These are phyloP conservation scores for Termitomyces heimii DNA, from an alignment of 768 basidiomycete genomes.

Conservation along the genomic window DNA sequence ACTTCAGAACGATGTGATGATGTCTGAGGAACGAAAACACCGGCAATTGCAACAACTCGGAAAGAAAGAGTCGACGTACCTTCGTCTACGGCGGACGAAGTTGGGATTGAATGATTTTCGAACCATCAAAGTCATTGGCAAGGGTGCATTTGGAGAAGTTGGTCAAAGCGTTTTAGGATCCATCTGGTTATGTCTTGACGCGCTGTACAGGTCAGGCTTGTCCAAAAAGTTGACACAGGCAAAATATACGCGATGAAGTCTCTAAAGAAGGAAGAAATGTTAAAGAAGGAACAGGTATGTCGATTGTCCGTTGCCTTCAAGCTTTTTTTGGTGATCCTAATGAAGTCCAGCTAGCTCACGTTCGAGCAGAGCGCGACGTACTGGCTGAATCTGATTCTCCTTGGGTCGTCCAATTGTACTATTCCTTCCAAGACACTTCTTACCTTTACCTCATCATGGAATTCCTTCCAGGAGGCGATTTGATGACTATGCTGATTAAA, in stretches of 20 bases:
- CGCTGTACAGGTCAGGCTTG: slow-evolving; percentile 65
- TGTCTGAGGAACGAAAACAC: slow-evolving; percentile 81
- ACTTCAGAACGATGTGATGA: slow-evolving; percentile 60
- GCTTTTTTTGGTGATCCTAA: background rate
- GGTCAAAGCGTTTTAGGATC: slow-evolving; percentile 13
- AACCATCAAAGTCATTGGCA: slow-evolving; percentile 98
- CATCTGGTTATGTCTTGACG: background rate
- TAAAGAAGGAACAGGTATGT: slow-evolving; percentile 93
- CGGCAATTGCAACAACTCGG: slow-evolving; percentile 80
- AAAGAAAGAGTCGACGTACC: slow-evolving; percentile 82
- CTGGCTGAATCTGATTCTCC: slow-evolving; percentile 91
- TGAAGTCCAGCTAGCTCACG: slow-evolving; percentile 78
- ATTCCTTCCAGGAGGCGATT: slow-evolving; percentile 94
- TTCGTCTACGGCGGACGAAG: slow-evolving; percentile 84
- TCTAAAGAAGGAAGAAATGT: slow-evolving; percentile 95
- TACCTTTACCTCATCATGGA: slow-evolving; percentile 99
- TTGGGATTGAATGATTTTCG: slow-evolving; percentile 89
- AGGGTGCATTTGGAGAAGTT: slow-evolving; percentile 98
- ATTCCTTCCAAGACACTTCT: slow-evolving; percentile 94
- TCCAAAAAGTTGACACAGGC: slow-evolving; percentile 94
- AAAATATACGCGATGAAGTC: slow-evolving; percentile 99
- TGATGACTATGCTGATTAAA: slow-evolving; percentile 99
- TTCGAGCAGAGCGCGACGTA: slow-evolving; percentile 95
- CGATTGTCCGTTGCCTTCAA: background rate
- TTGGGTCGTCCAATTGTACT: slow-evolving; percentile 96